Evolutionary conservation across 257 asterid species (phyloP).

Genomic region (Perilla frutescens): DNA sequence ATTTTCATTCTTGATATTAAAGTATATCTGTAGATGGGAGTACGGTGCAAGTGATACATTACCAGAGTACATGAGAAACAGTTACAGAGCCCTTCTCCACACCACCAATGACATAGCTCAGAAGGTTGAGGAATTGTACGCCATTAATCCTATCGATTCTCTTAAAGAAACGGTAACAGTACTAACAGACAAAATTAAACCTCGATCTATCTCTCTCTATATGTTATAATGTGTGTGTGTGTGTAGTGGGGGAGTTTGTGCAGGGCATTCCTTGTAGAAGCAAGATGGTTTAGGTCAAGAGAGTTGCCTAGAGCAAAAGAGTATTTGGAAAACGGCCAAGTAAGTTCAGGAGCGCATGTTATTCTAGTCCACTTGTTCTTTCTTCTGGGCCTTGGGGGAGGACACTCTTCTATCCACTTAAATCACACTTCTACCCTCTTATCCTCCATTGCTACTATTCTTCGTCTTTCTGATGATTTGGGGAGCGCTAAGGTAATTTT

Average conservation of each 20-base stretch:
- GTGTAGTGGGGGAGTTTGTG: constrained; percentile 51
- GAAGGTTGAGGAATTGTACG: too few relatives aligned
- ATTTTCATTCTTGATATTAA: too few relatives aligned
- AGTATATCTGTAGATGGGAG: too few relatives aligned
- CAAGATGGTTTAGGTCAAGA: constrained; percentile 38
- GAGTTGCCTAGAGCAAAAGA: constrained; percentile 35
- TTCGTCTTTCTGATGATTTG: constrained; percentile 47
- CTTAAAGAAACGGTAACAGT: too few relatives aligned
- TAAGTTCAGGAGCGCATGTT: constrained; percentile 40
- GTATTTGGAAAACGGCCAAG: constrained; percentile 37
- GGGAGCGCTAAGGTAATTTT: neutral
- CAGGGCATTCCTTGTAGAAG: constrained; percentile 51
- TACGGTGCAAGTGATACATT: too few relatives aligned
- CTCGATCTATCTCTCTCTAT: too few relatives aligned
- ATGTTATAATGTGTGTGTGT: too few relatives aligned
- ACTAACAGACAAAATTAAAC: too few relatives aligned
- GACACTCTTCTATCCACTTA: neutral
- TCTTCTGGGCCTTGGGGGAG: constrained; percentile 33
- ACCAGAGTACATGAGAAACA: too few relatives aligned
- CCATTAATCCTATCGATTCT: too few relatives aligned
- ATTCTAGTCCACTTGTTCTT: constrained; percentile 30
- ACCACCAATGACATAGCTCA: too few relatives aligned
- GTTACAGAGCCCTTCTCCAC: too few relatives aligned
- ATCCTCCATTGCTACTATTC: constrained; percentile 37
- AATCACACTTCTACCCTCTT: constrained; percentile 26